Base-by-base conservation (phyloP, 306 rosid genomes). In the Sindora glabra region DNA sequence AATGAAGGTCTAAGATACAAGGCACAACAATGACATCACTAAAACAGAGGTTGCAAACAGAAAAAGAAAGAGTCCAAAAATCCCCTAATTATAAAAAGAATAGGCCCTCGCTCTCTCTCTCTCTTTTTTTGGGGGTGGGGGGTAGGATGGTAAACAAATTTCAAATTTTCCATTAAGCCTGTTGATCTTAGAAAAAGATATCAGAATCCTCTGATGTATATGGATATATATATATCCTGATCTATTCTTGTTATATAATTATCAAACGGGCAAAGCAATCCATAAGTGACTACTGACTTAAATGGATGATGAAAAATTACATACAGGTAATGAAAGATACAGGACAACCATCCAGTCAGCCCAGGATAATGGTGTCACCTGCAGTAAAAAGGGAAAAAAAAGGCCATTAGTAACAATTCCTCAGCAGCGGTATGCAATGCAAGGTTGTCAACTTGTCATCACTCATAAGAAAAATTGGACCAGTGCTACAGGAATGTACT, bases 301-400 rank as follows among this genome's bases (percentile, higher is more conserved):
- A 52, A 71, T 73, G 48, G 46, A 46, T 45, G 36, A 62, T 56
- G 39, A 77, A 34, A 40, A 67, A 64, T 41, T 10, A 70, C 85
- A 32, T 85, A 88, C 98, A 8, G 98, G 98, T 78, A 88, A 78
- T 8, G 98, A 92, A 62, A 88, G 98, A 74, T 88, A 86, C 19
- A 92, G 64, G 57, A 92, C 90, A 63, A 81, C 80, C 53, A 73
- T 82, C 98, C 98, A 92, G 59, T 92, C 98, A 34, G 86, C 83
- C 88, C 88, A 88, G 32, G 98, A 85, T 71, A 92, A 70, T 2
- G 95, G 92, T 37, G 90, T 86, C 33, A 92, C 98, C 98, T 88
- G 82, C 58, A 71, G 68, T 24, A 47, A 4, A 51, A 42, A 34
- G 58, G 37, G 21, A 22, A 0, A 1, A 29, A 9, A 29, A 9